Conservation (phyloP, 2,329 filamentous ascomycete genomes). For the Colletotrichum sp. region DNA sequence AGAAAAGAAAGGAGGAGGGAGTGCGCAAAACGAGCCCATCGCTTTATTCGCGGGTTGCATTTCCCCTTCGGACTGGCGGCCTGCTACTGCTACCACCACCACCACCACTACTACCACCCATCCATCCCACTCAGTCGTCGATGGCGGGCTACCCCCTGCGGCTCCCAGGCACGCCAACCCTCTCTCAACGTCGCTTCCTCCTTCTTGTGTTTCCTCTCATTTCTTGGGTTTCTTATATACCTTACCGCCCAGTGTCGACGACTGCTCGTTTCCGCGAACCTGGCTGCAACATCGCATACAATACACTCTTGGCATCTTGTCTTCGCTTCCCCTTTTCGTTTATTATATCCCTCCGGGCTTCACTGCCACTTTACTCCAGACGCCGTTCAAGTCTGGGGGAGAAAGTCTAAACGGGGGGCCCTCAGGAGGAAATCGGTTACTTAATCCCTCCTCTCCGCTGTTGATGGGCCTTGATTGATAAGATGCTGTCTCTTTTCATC, state of each 20-base stretch:
- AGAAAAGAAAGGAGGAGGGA: not conserved
- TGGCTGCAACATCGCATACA: not conserved
- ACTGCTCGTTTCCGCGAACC: not conserved
- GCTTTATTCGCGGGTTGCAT: not conserved
- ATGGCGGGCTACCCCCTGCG: not conserved
- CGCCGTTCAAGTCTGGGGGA: not conserved
- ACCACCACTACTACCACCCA: not conserved
- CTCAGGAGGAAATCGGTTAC: not conserved
- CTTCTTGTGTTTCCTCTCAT: not conserved
- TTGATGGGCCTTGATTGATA: not conserved
- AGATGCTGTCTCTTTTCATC: not conserved
- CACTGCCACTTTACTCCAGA: not conserved
- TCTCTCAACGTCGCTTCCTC: not conserved
- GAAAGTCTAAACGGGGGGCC: not conserved
- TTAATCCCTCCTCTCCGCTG: not conserved
- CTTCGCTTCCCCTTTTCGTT: not conserved
- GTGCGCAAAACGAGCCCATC: not conserved
- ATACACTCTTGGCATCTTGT: conserved; percentile 6
- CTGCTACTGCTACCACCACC: not conserved
- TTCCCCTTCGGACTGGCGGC: not conserved
- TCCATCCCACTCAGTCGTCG: not conserved
- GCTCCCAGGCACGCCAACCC: not conserved
- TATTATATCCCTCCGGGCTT: not conserved
- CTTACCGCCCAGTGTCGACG: not conserved
- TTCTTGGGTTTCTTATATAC: not conserved